phyloP scores from a whole-genome alignment of 257 asterid genomes.

The Buddleja alternifolia region DNA sequence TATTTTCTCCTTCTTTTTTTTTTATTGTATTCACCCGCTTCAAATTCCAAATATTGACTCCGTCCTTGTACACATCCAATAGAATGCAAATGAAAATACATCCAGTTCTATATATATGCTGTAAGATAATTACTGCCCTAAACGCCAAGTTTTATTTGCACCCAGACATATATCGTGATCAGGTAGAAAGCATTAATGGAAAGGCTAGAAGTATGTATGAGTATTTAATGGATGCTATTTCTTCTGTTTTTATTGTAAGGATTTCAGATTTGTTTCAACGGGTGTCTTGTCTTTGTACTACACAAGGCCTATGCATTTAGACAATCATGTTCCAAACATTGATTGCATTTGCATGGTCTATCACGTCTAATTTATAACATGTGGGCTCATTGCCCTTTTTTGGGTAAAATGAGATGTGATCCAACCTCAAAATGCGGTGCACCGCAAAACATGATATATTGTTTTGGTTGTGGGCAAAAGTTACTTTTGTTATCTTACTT shows the following conservation, averaged over 20 bases:
- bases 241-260: constrained; percentile 19
- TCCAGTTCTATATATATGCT: no score
- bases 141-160: constrained; percentile 10
- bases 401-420: constrained; percentile 27
- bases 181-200: constrained; percentile 20
- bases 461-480: neutral
- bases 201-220: neutral
- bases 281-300: constrained; percentile 3
- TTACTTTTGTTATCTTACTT: no score
- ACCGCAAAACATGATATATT: neutral
- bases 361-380: constrained; percentile 27
- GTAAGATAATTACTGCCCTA: neutral
- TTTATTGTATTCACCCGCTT: no score
- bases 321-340: constrained; percentile 36
- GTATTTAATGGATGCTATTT: constrained; percentile 20
- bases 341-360: constrained; percentile 34
- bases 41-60: no score
- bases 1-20: no score
- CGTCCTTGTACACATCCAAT: no score
- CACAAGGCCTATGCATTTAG: constrained; percentile 17
- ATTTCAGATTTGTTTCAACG: neutral
- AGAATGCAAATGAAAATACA: no score
- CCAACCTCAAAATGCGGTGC: constrained; percentile 8
- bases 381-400: constrained; percentile 32
- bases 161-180: constrained; percentile 4